Evolutionary conservation across 1,139 yeast genomes (phyloP).

Genomic region (Lodderomyces pseudojiufengensis): DNA sequence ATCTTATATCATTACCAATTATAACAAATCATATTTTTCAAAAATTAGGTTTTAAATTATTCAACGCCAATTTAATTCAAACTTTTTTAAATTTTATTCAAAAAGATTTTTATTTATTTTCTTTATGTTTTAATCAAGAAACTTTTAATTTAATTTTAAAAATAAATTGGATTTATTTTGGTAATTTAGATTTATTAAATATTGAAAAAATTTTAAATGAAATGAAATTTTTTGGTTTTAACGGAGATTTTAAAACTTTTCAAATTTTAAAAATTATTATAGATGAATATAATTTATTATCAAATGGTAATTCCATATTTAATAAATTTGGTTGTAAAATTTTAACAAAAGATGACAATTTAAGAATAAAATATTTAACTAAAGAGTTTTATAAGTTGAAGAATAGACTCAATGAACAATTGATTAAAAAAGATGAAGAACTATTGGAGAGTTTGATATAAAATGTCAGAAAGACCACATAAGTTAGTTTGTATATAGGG

Average conservation of each 20-base stretch:
- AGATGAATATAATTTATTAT: conserved; percentile 33
- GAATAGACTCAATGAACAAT: conserved; percentile 1
- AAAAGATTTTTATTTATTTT: conserved; percentile 29
- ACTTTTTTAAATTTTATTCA: conserved; percentile 36
- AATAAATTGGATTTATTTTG: conserved; percentile 37
- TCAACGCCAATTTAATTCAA: conserved; percentile 36
- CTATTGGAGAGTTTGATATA: no score
- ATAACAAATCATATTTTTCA: conserved; percentile 33
- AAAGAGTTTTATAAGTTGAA: conserved; percentile 14
- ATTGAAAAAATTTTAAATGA: conserved; percentile 35
- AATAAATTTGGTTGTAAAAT: conserved; percentile 23
- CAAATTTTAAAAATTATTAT: conserved; percentile 36
- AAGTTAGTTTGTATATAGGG: no score
- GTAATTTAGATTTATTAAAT: conserved; percentile 34
- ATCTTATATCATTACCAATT: conserved; percentile 36
- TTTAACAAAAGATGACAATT: conserved; percentile 36
- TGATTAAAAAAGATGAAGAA: no score
- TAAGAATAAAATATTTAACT: conserved; percentile 28
- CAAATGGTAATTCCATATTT: conserved; percentile 12
- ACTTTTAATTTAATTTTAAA: conserved; percentile 41
- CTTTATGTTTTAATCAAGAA: conserved; percentile 38
- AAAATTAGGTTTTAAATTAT: conserved; percentile 22
- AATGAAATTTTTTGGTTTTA: conserved; percentile 42
- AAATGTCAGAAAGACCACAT: no score
- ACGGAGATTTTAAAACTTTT: conserved; percentile 36